phyloP scores from a whole-genome alignment of 192 early-diverging fungal species.

The Coemansia sp. region DNA sequence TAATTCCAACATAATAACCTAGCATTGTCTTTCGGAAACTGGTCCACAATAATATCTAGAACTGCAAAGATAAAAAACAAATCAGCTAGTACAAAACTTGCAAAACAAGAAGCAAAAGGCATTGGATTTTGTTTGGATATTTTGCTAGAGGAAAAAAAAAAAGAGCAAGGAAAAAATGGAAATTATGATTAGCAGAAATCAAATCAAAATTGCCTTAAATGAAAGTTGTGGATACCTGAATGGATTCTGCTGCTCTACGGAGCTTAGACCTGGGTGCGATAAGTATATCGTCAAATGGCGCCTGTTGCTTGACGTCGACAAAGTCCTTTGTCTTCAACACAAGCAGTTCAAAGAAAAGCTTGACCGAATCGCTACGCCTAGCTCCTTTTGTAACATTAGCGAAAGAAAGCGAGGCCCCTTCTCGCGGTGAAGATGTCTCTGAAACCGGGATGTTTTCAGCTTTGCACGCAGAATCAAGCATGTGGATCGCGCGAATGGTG shows the following conservation, averaged over 20 bases:
- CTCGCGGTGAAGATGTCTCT: slow-evolving; percentile 9
- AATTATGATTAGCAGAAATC: background rate
- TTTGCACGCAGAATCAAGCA: slow-evolving; percentile 57
- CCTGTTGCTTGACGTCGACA: slow-evolving; percentile 76
- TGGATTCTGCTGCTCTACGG: slow-evolving; percentile 29
- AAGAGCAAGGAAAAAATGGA: background rate
- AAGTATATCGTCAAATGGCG: slow-evolving; percentile 82
- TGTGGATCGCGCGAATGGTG: slow-evolving; percentile 66
- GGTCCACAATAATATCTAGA: background rate
- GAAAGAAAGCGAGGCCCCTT: slow-evolving; percentile 34
- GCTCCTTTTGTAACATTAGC: slow-evolving; percentile 42
- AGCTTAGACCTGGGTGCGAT: slow-evolving; percentile 59
- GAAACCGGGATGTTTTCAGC: slow-evolving; percentile 24
- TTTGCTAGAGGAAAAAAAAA: no score
- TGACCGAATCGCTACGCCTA: slow-evolving; percentile 71
- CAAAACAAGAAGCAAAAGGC: no score
- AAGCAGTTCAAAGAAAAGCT: slow-evolving; percentile 91
- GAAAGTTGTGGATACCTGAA: slow-evolving; percentile 5
- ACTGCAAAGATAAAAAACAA: background rate
- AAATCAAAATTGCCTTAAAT: background rate
- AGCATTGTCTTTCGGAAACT: background rate
- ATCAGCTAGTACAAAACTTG: no score
- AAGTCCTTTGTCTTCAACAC: slow-evolving; percentile 87
- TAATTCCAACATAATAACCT: background rate
- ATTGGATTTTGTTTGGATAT: no score